Conservation (phyloP, 768 basidiomycete genomes). For the Xerocomellus dryophilus region DNA sequence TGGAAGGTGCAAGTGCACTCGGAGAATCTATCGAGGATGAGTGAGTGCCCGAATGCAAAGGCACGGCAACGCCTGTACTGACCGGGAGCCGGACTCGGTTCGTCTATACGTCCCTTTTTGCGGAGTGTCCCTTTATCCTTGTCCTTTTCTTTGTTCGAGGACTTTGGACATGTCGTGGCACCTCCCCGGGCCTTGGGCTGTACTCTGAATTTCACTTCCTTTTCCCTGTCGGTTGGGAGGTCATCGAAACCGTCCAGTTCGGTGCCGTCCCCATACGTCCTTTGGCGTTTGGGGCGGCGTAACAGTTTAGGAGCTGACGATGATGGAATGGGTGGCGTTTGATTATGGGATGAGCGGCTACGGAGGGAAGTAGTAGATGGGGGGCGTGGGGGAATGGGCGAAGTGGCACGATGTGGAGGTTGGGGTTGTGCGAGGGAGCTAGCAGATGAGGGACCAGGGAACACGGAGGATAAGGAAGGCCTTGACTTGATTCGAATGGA, state of each 20-base stretch:
- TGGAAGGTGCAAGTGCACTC: constrained; percentile 38
- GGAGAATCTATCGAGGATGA: constrained; percentile 17
- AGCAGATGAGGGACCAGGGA: constrained; percentile 45
- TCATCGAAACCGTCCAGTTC: constrained; percentile 89
- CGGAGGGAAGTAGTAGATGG: constrained; percentile 53
- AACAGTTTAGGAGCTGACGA: constrained; percentile 61
- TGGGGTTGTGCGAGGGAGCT: constrained; percentile 31
- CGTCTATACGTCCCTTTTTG: constrained; percentile 52
- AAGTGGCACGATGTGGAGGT: constrained; percentile 46
- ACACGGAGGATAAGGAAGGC: constrained; percentile 73
- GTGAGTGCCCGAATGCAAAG: constrained; percentile 1
- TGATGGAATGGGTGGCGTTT: constrained; percentile 37
- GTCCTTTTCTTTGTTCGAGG: constrained; percentile 39
- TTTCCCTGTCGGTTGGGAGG: constrained; percentile 80
- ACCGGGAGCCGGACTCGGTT: constrained; percentile 41
- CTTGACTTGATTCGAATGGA: constrained; percentile 72
- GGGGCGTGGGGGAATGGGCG: constrained; percentile 59
- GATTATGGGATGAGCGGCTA: constrained; percentile 29
- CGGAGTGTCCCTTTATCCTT: constrained; percentile 55
- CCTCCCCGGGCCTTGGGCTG: constrained; percentile 66
- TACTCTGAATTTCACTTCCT: constrained; percentile 71
- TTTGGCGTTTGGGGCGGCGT: constrained; percentile 71
- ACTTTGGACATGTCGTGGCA: constrained; percentile 44
- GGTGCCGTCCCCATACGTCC: constrained; percentile 82
- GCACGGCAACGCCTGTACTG: constrained; percentile 17